Percentiles rank a stretch among this genome's conserved stretches.
Conservation (phyloP, 148 eudicot species). For the Agrostemma githago region DNA sequence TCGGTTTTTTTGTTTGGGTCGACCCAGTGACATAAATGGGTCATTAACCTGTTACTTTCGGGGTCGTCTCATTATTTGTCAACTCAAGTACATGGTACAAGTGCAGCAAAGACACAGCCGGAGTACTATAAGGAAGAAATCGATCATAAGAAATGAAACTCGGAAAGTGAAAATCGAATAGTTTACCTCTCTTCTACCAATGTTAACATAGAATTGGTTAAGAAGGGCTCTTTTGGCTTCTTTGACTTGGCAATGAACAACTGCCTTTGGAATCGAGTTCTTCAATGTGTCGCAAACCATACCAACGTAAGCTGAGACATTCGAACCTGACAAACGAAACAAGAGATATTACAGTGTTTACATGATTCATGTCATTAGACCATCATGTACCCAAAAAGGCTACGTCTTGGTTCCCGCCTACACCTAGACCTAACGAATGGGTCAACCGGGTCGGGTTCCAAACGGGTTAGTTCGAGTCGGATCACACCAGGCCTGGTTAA, state of each 20-base stretch:
- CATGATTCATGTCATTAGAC: background rate
- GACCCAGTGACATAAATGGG: too few species aligned
- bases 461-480: too few species aligned
- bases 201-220: constrained; percentile 70
- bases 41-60: too few species aligned
- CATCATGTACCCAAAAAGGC: background rate
- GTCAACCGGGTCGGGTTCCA: too few species aligned
- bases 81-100: background rate
- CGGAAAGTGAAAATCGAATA: background rate
- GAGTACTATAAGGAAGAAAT: background rate
- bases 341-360: background rate
- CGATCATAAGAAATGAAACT: background rate
- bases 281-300: constrained; percentile 89
- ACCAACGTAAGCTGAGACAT: constrained; percentile 76
- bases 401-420: too few species aligned
- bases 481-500: too few species aligned
- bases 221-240: constrained; percentile 83
- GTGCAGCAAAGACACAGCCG: background rate
- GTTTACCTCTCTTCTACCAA: constrained; percentile 85
- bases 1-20: too few species aligned
- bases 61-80: too few species aligned
- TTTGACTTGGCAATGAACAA: constrained; percentile 90
- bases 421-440: too few species aligned
- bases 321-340: constrained; percentile 56
- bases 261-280: constrained; percentile 88